Conservation (phyloP, 352 stramenopile genomes). For the Pythium brachiatum region DNA sequence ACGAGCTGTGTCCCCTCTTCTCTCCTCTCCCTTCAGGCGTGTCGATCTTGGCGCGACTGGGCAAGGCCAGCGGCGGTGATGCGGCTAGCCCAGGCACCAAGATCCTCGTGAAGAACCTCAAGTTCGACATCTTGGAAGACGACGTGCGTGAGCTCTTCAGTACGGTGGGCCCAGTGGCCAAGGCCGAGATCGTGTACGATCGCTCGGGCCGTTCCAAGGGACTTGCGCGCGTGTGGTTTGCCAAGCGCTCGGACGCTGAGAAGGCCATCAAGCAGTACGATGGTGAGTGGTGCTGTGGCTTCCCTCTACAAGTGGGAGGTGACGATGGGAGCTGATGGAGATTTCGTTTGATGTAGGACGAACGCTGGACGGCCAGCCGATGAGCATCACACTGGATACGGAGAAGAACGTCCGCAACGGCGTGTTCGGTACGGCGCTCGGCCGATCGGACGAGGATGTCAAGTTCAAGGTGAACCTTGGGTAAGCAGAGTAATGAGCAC, state of each 20-base stretch:
- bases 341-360: slow-evolving; percentile 35
- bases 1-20: neutral
- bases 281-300: no score
- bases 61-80: slow-evolving; percentile 32
- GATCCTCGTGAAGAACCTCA: slow-evolving; percentile 83
- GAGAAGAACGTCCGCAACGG: slow-evolving; percentile 76
- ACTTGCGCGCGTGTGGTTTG: slow-evolving; percentile 77
- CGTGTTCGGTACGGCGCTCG: slow-evolving; percentile 72
- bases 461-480: slow-evolving; percentile 83
- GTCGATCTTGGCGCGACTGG: slow-evolving; percentile 70
- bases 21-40: slow-evolving; percentile 19
- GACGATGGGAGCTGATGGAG: no score
- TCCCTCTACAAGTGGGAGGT: no score
- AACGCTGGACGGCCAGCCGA: slow-evolving; percentile 68
- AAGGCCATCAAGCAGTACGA: slow-evolving; percentile 86
- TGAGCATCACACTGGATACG: slow-evolving; percentile 69
- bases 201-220: slow-evolving; percentile 79
- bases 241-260: slow-evolving; percentile 59
- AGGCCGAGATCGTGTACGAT: slow-evolving; percentile 83
- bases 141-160: slow-evolving; percentile 78
- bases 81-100: slow-evolving; percentile 47
- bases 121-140: slow-evolving; percentile 82
- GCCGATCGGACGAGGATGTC: slow-evolving; percentile 52
- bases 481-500: no score
- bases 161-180: slow-evolving; percentile 72